These are phyloP conservation scores for Triticum timopheevii DNA, from an alignment of 176 grass and related monocot species.

Conservation along the genomic window DNA sequence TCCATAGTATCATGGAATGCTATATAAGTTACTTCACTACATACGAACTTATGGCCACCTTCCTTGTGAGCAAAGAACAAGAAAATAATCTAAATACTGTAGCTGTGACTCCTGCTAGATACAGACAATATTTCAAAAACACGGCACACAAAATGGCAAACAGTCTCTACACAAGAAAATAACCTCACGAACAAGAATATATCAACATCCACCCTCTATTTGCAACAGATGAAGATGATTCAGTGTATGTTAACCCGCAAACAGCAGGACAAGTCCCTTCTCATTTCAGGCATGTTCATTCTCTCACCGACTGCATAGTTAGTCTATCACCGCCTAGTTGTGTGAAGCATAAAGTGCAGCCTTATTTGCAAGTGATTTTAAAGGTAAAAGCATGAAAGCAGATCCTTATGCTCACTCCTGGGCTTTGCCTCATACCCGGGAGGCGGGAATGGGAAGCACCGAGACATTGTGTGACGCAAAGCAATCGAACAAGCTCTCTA, in stretches of 20 bases:
- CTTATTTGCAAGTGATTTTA: slow-evolving; percentile 15
- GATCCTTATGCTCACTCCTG: slow-evolving; percentile 31
- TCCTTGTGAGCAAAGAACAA: slow-evolving; percentile 8
- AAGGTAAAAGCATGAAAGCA: slow-evolving; percentile 36
- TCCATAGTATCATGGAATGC: too few relatives aligned
- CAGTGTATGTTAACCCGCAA: background rate
- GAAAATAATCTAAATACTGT: background rate
- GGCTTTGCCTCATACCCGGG: slow-evolving; percentile 41
- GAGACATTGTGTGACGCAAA: slow-evolving; percentile 38
- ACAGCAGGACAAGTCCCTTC: background rate
- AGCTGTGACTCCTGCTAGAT: background rate
- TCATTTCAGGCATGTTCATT: background rate
- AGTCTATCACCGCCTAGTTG: background rate
- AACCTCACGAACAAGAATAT: background rate
- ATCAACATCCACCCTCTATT: background rate
- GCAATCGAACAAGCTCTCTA: background rate
- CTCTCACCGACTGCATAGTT: background rate
- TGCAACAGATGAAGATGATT: background rate
- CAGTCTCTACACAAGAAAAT: background rate
- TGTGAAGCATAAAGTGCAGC: background rate
- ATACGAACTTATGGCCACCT: background rate
- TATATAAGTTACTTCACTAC: background rate
- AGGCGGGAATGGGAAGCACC: slow-evolving; percentile 51
- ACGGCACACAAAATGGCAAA: background rate
- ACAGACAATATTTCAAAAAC: background rate